Conservation (phyloP, 129 eudicot genomes). For the Flaveria linearis region DNA sequence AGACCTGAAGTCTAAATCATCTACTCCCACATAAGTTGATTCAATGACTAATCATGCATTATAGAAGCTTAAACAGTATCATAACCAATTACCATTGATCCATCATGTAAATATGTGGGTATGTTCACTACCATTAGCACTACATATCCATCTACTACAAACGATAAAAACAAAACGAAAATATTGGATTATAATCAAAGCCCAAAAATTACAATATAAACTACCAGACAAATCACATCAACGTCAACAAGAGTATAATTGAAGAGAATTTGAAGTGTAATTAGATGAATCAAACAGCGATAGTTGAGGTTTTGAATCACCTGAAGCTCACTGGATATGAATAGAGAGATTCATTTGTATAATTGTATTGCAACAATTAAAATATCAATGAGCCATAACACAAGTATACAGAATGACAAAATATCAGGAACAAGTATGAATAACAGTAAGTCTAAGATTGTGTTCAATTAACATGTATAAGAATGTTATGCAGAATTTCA, state of each 20-base stretch:
- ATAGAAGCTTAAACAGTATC: conserved; percentile 12
- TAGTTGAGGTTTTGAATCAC: conserved; percentile 4
- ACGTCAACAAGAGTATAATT: conserved; percentile 1
- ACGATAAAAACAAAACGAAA: conserved; percentile 18
- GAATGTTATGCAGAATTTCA: too few relatives aligned
- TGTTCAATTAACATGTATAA: too few relatives aligned
- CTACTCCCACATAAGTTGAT: background rate
- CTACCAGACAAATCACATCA: conserved; percentile 8
- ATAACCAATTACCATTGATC: background rate
- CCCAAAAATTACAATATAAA: conserved; percentile 4
- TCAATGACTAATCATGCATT: background rate
- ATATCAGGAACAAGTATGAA: too few relatives aligned
- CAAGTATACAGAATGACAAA: too few relatives aligned
- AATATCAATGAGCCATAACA: too few relatives aligned
- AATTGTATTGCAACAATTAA: too few relatives aligned
- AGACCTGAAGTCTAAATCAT: background rate
- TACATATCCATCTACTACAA: background rate
- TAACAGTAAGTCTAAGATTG: too few relatives aligned
- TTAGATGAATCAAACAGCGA: background rate
- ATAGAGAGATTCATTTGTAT: too few relatives aligned
- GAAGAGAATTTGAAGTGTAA: conserved; percentile 3
- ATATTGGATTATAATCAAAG: background rate
- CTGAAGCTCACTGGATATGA: conserved; percentile 28
- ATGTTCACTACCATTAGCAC: conserved; percentile 14
- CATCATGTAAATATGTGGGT: background rate